phyloP scores from a whole-genome alignment of 345 rosid genomes.

The Rhodomyrtus tomentosa region DNA sequence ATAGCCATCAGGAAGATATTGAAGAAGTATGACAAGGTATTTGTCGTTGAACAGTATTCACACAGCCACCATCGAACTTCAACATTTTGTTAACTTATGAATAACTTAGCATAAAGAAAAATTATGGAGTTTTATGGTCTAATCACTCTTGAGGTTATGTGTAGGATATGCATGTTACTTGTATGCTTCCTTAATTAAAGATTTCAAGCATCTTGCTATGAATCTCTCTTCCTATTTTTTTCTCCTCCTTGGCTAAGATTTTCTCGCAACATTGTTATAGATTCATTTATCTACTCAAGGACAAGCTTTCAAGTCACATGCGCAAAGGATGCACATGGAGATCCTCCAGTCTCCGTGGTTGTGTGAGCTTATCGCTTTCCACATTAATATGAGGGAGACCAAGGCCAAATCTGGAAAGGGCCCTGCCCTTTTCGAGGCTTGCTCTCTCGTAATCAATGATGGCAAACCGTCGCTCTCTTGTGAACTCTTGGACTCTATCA shows the following conservation, averaged over 20 bases:
- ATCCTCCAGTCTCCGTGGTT: constrained; percentile 96
- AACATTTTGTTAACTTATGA: not conserved
- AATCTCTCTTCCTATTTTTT: not conserved
- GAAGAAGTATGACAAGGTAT: constrained; percentile 91
- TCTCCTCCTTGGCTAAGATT: not conserved
- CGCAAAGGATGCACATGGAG: constrained; percentile 74
- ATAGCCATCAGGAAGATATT: constrained; percentile 79
- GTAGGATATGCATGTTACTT: not conserved
- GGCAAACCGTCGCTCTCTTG: constrained; percentile 72
- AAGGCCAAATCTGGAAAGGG: constrained; percentile 24
- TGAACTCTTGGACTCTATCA: constrained; percentile 65
- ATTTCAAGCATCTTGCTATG: not conserved
- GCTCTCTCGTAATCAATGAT: constrained; percentile 45
- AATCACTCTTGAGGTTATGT: not conserved
- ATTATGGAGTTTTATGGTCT: not conserved
- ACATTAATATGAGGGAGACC: constrained; percentile 63
- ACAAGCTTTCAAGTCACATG: constrained; percentile 78
- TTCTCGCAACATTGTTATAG: constrained; percentile 6
- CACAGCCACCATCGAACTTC: not conserved
- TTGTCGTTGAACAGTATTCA: not conserved
- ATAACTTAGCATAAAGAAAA: not conserved
- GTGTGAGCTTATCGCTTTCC: constrained; percentile 87
- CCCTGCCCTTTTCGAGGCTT: constrained; percentile 54
- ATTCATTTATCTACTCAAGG: constrained; percentile 91
- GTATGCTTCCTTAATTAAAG: not conserved